Evolutionary conservation across 495 filamentous ascomycete species (phyloP), one percentile per base, ranked within the genome.

Genomic region (Cryomyces antarcticus): DNA sequence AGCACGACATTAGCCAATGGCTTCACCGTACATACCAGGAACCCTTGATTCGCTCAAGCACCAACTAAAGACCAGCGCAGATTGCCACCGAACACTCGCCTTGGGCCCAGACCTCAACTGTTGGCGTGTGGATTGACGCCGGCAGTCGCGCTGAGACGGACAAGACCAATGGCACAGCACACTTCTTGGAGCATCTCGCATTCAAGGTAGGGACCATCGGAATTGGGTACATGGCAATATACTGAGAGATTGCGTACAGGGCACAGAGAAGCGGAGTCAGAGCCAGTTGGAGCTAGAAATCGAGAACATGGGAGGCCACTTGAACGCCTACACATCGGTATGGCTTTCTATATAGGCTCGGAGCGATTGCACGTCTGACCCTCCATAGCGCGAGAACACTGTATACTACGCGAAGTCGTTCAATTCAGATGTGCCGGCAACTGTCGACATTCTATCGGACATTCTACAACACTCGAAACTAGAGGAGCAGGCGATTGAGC

Each of bases 351-450:
- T 27, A 38, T 12, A 31, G 41, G 31, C 9, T 13, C 12, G 30
- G 12, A 10, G 24, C 6, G 24, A 24, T 38, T 11, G 28, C 51
- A 55, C 60, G 53, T 68, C 66, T 50, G 60, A 7, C 57, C 28
- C 12, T 43, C 11, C 42, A 39, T 56, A 95, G 83, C 80, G 89
- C 56, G 89, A 97, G 68, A 94, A 93, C 72, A 97, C 89, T 50
- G 89, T 96, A 58, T 97, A 99, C 73, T 99, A 95, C 64, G 89
- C 92, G 65, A 94, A 95, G 67, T 77, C 92, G 48, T 93, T 99
- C 69, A 99, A 96, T 70, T 72, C 77, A 62, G 89, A 99, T 62
- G 84, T 95, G 44, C 86, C 88, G 53, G 80, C 82, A 59, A 78
- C 80, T 55, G 89, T 99, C 61, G 81, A 96, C 61, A 96, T 99